Evolutionary conservation across 352 stramenopile genomes (phyloP).

Genomic region (Thalassiosira ordinaria): DNA sequence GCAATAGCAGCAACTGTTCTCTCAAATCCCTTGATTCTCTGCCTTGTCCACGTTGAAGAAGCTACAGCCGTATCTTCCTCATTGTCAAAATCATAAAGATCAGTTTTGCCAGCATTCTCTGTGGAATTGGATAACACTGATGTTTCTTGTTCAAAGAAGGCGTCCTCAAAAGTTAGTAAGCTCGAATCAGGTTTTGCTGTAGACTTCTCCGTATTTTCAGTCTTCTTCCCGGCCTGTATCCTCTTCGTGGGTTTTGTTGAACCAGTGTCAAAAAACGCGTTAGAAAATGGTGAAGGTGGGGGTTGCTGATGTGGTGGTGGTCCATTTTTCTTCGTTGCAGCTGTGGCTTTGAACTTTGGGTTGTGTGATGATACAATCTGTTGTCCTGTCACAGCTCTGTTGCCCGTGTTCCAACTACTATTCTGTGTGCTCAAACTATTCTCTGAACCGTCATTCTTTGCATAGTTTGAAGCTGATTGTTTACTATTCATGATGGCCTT

Average conservation of each 20-base stretch:
- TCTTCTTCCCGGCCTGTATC: too few species aligned
- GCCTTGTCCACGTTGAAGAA: constrained; percentile 40
- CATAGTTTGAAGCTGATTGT: background rate
- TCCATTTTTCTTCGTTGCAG: background rate
- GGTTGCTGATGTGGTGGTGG: background rate
- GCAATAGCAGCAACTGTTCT: constrained; percentile 29
- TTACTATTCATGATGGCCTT: constrained; percentile 12
- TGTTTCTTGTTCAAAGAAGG: constrained; percentile 29
- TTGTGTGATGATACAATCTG: constrained; percentile 1
- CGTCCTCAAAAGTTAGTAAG: constrained; percentile 45
- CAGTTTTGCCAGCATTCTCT: too few species aligned
- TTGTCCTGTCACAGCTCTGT: constrained; percentile 31
- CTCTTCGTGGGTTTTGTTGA: background rate
- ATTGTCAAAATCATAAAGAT: constrained; percentile 16
- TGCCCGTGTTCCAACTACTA: background rate
- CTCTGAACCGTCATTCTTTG: background rate
- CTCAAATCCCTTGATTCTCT: constrained; percentile 41
- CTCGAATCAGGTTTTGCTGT: constrained; percentile 7
- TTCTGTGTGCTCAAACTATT: background rate
- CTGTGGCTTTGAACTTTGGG: background rate
- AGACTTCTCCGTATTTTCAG: background rate
- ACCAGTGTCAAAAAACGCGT: constrained; percentile 37
- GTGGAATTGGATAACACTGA: background rate
- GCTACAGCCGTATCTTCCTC: constrained; percentile 1
- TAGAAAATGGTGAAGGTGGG: constrained; percentile 41